A percentile compares a stretch with the other conserved stretches of the same genome.
Evolutionary conservation across 163 green algal genomes (phyloP).

Genomic region (Scenedesmus sp.): DNA sequence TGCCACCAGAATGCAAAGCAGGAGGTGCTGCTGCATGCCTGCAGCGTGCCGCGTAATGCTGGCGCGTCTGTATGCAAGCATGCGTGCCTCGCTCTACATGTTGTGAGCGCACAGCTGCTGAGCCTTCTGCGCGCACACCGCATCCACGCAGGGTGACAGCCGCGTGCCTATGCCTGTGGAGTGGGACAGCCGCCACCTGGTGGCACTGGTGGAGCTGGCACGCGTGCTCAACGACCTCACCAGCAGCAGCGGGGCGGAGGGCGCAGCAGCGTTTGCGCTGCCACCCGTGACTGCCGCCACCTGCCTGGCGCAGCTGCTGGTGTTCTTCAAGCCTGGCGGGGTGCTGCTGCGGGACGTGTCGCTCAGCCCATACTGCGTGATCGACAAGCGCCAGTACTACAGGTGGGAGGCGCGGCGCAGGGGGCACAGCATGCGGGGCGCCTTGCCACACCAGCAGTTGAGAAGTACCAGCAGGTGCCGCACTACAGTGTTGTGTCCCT

Average conservation of each 20-base stretch:
- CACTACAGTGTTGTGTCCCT: background rate
- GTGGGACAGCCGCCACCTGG: slow-evolving; percentile 40
- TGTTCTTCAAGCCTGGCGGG: slow-evolving; percentile 50
- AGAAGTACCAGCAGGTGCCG: background rate
- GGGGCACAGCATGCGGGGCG: background rate
- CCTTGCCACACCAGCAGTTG: background rate
- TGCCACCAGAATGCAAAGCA: background rate
- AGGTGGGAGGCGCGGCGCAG: background rate
- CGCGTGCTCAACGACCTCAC: slow-evolving; percentile 32
- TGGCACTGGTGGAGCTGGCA: slow-evolving; percentile 32
- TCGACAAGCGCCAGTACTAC: slow-evolving; percentile 43
- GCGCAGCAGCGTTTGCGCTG: background rate
- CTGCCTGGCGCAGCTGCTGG: slow-evolving; percentile 28
- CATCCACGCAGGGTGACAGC: background rate
- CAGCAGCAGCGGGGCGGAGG: slow-evolving; percentile 19
- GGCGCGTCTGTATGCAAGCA: no score
- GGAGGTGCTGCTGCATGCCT: no score
- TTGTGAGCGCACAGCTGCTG: background rate
- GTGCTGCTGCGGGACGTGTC: slow-evolving; percentile 43
- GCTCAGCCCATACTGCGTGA: slow-evolving; percentile 48
- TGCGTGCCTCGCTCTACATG: no score
- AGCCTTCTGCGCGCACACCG: background rate
- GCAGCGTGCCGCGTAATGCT: no score
- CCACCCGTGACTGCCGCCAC: slow-evolving; percentile 30
- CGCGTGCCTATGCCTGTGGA: slow-evolving; percentile 29